phyloP scores from a whole-genome alignment of 495 filamentous ascomycete species.

The Neurospora terricola region DNA sequence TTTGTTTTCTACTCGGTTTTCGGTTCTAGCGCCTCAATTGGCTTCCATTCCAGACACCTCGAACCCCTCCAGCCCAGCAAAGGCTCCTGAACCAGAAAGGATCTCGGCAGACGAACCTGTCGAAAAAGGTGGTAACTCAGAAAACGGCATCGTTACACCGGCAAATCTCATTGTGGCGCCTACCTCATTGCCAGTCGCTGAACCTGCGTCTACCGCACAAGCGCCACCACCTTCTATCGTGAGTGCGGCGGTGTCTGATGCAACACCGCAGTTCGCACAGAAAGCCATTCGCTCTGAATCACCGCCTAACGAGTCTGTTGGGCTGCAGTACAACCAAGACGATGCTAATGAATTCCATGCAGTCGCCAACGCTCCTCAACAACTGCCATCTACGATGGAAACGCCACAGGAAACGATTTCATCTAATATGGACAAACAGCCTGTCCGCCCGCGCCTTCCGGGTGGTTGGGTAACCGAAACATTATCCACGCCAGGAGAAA shows the following conservation, averaged over 20 bases:
- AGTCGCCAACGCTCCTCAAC: not conserved
- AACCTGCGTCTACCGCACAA: not conserved
- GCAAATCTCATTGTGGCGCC: not conserved
- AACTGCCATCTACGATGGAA: conserved; percentile 8
- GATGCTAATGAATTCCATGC: conserved; percentile 3
- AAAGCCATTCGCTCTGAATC: not conserved
- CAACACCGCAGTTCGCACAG: not conserved
- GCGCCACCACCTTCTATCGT: not conserved
- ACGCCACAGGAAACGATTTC: conserved; percentile 10
- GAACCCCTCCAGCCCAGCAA: not conserved
- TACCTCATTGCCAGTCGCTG: not conserved
- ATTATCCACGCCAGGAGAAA: conserved; percentile 24
- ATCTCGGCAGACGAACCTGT: not conserved
- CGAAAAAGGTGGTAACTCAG: not conserved
- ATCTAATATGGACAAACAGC: conserved; percentile 26
- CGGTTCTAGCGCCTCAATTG: not conserved
- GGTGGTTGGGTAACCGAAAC: conserved; percentile 57
- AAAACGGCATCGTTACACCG: not conserved
- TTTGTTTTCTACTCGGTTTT: conserved; percentile 25
- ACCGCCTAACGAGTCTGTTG: conserved; percentile 6
- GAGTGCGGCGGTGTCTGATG: conserved; percentile 3
- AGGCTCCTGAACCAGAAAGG: not conserved
- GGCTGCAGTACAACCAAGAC: conserved; percentile 3
- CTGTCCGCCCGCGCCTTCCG: conserved; percentile 48
- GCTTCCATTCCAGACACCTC: conserved; percentile 3